Conservation (phyloP, 1,139 yeast species). For the Kodamaea suecica region DNA sequence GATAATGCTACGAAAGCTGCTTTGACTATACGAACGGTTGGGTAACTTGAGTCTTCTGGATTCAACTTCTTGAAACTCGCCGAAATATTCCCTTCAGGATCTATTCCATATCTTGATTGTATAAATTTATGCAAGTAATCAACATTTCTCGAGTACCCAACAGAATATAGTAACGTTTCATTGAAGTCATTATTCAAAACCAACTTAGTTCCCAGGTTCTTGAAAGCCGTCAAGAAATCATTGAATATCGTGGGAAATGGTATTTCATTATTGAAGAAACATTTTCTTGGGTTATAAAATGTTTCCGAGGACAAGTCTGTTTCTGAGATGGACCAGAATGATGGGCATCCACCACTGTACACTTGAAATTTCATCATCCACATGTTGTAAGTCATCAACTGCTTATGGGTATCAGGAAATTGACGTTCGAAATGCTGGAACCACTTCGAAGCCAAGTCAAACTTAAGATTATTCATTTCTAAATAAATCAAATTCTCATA, state of each 20-base stretch:
- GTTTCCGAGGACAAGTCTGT: slow-evolving; percentile 22
- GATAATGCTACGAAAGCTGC: slow-evolving; percentile 33
- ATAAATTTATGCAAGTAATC: slow-evolving; percentile 27
- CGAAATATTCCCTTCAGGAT: slow-evolving; percentile 19
- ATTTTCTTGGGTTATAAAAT: slow-evolving; percentile 19
- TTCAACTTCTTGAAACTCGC: slow-evolving; percentile 2
- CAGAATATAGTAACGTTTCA: slow-evolving; percentile 29
- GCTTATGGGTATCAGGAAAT: slow-evolving; percentile 16
- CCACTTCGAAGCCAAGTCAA: slow-evolving; percentile 43
- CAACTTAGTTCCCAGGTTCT: slow-evolving; percentile 13
- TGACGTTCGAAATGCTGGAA: slow-evolving; percentile 31
- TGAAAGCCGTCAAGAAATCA: slow-evolving; percentile 19
- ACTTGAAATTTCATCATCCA: slow-evolving; percentile 38
- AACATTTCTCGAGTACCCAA: slow-evolving; percentile 30
- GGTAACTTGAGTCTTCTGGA: slow-evolving; percentile 23
- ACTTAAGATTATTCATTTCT: slow-evolving; percentile 34
- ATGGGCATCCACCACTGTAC: slow-evolving; percentile 34
- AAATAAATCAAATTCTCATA: slow-evolving; percentile 38
- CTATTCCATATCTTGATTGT: slow-evolving; percentile 34
- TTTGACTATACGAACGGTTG: slow-evolving; percentile 25
- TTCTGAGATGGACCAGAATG: slow-evolving; percentile 27
- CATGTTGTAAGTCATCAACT: slow-evolving; percentile 28
- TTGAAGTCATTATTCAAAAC: slow-evolving; percentile 24
- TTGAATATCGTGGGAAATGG: slow-evolving; percentile 23
- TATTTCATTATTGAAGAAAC: slow-evolving; percentile 17